Conservation (phyloP, 1,284 basidiomycete genomes). For the Omphalotus olearius region DNA sequence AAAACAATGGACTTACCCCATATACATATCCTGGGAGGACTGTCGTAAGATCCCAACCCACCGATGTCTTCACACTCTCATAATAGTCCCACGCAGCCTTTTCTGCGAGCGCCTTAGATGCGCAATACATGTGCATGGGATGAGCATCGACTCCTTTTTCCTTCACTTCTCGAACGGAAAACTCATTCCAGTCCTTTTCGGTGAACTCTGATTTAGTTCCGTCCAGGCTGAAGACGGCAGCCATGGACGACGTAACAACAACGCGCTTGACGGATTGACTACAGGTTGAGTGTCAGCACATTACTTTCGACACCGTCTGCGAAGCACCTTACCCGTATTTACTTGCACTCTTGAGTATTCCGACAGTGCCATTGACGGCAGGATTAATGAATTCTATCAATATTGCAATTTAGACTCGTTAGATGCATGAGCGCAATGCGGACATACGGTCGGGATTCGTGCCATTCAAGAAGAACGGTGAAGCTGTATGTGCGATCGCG, state of each 20-base stretch:
- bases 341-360: conserved; percentile 42
- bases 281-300: neutral
- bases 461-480: conserved; percentile 19
- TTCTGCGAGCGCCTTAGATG: conserved; percentile 25
- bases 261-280: conserved; percentile 53
- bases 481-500: conserved; percentile 25
- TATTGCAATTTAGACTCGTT: neutral
- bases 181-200: conserved; percentile 43
- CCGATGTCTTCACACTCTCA: neutral
- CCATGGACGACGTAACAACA: conserved; percentile 60
- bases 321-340: neutral
- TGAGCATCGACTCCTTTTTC: conserved; percentile 29
- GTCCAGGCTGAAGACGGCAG: conserved; percentile 38
- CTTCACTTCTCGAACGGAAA: conserved; percentile 29
- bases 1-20: too few relatives aligned
- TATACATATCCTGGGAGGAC: neutral
- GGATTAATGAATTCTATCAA: conserved; percentile 49
- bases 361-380: conserved; percentile 57
- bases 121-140: conserved; percentile 15
- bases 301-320: too few relatives aligned
- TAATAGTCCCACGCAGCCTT: conserved; percentile 14
- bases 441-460: conserved; percentile 13
- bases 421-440: neutral
- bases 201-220: conserved; percentile 6
- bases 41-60: conserved; percentile 20